phyloP scores from a whole-genome alignment of 139 green algal genomes.

The Monoraphidium neglectum region DNA sequence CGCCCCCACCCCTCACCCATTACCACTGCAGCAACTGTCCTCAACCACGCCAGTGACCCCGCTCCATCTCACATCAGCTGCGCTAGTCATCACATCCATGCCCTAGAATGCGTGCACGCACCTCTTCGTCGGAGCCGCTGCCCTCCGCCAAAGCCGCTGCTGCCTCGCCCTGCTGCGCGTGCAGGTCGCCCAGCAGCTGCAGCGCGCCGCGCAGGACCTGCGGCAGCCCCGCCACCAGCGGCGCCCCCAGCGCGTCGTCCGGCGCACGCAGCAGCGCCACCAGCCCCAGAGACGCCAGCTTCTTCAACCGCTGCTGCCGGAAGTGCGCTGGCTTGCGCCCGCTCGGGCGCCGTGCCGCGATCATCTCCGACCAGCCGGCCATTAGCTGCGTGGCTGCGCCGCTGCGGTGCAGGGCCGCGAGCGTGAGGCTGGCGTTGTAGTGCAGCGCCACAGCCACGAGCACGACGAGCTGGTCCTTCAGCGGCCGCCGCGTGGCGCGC shows the following conservation, averaged over 20 bases:
- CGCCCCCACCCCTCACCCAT: no score
- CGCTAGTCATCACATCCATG: not conserved
- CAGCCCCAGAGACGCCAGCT: slow-evolving; percentile 74
- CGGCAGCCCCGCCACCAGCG: slow-evolving; percentile 57
- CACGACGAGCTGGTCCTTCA: slow-evolving; percentile 72
- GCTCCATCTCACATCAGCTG: not conserved
- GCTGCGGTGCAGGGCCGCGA: slow-evolving; percentile 57
- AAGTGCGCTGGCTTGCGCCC: slow-evolving; percentile 70
- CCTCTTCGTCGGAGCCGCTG: slow-evolving; percentile 11
- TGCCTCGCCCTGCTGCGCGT: slow-evolving; percentile 41
- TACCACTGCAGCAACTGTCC: no score
- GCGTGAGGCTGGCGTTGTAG: slow-evolving; percentile 84
- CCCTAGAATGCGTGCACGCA: not conserved
- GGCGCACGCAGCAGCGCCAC: slow-evolving; percentile 55
- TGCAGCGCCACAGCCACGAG: slow-evolving; percentile 86
- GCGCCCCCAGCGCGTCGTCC: slow-evolving; percentile 52
- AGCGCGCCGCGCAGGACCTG: slow-evolving; percentile 46
- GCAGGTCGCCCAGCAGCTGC: slow-evolving; percentile 46
- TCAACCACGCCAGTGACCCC: no score
- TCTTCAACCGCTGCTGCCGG: slow-evolving; percentile 73
- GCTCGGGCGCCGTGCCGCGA: slow-evolving; percentile 44
- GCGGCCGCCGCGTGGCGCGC: slow-evolving; percentile 31
- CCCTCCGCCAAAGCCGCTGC: not conserved
- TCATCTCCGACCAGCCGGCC: slow-evolving; percentile 64
- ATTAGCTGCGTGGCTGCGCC: slow-evolving; percentile 47